A percentile compares a stretch with the other conserved stretches of the same genome.
Conservation (phyloP, 73 alveolate genomes). For the Symbiodinium pilosum region DNA sequence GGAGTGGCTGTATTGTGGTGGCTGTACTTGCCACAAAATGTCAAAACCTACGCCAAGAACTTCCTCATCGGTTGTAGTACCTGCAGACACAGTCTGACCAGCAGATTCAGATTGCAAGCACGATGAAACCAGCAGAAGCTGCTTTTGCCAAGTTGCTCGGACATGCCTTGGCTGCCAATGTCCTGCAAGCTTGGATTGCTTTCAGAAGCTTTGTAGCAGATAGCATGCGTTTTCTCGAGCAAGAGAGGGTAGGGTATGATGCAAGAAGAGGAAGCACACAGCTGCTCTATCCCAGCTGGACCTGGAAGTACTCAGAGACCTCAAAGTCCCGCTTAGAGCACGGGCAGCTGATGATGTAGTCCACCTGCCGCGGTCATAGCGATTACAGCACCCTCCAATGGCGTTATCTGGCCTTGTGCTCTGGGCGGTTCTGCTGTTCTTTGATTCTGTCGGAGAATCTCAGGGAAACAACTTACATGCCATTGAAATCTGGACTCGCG, state of each 20-base stretch:
- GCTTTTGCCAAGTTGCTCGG: neutral
- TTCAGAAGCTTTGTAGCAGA: too few species aligned
- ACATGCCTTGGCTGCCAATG: constrained; percentile 8
- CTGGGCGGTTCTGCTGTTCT: neutral
- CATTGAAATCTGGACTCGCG: neutral
- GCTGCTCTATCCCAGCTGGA: neutral
- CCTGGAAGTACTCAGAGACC: neutral
- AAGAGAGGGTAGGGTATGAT: too few species aligned
- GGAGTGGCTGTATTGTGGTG: neutral
- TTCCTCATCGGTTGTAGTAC: neutral
- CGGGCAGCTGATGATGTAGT: constrained; percentile 17
- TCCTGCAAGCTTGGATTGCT: too few species aligned
- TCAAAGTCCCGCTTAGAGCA: neutral
- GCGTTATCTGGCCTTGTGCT: neutral
- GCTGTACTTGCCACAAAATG: neutral
- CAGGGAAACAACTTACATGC: neutral
- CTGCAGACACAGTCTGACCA: neutral
- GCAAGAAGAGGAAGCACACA: too few species aligned
- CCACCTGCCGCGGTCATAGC: neutral
- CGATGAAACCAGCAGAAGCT: neutral
- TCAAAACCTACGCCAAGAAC: neutral
- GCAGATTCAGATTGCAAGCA: neutral
- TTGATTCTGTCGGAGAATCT: constrained; percentile 7
- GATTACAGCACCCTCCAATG: too few species aligned
- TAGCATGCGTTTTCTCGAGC: too few species aligned